Conservation (phyloP, 2,329 filamentous ascomycete species). For the Pseudogymnoascus sp. region DNA sequence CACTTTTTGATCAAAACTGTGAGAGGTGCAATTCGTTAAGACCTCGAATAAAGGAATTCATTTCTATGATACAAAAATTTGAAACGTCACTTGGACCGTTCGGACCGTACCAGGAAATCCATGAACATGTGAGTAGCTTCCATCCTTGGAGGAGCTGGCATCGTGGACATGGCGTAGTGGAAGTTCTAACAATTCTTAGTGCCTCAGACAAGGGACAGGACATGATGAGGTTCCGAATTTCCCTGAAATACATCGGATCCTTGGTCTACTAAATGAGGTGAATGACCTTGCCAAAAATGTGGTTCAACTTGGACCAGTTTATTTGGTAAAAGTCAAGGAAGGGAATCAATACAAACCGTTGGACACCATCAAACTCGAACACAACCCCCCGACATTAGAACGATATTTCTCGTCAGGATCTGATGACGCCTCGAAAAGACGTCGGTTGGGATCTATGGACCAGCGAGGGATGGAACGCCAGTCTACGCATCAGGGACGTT, state of each 20-base stretch:
- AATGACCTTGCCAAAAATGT: conserved; percentile 24
- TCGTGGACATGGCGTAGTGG: neutral
- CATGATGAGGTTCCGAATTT: neutral
- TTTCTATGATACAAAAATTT: neutral
- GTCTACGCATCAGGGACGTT: neutral
- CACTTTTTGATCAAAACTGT: conserved; percentile 4
- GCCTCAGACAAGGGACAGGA: neutral
- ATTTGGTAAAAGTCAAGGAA: neutral
- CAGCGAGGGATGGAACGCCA: neutral
- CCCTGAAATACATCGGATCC: conserved; percentile 17
- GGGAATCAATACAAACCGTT: neutral
- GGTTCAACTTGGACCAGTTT: conserved; percentile 18
- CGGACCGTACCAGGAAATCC: neutral
- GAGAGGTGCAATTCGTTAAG: neutral
- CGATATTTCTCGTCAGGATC: conserved; percentile 2
- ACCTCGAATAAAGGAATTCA: neutral
- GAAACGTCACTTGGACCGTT: neutral
- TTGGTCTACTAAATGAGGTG: conserved; percentile 23
- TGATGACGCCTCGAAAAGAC: neutral
- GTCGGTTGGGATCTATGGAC: neutral
- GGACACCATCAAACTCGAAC: neutral
- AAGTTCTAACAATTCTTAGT: neutral
- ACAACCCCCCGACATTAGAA: neutral
- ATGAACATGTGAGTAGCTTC: neutral
- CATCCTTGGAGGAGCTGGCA: neutral